These are phyloP conservation scores for Baeospora myosura DNA, from an alignment of 1,284 basidiomycete species.

Conservation along the genomic window DNA sequence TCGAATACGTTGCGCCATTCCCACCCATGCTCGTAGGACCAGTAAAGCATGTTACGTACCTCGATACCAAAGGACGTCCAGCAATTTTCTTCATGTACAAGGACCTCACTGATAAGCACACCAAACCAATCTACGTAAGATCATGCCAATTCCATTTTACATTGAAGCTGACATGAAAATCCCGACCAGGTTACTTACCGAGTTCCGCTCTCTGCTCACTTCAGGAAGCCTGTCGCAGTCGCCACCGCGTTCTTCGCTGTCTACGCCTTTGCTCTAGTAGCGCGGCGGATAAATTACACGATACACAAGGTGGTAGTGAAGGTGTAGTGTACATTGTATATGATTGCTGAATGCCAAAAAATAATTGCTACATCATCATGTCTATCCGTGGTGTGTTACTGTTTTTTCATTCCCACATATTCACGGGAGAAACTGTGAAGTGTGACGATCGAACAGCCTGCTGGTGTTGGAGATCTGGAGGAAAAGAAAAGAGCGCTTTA, in stretches of 20 bases:
- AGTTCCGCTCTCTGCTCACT: conserved; percentile 66
- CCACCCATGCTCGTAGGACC: conserved; percentile 53
- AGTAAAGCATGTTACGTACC: conserved; percentile 76
- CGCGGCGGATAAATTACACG: conserved; percentile 59
- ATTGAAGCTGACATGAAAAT: conserved; percentile 14
- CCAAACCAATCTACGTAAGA: conserved; percentile 67
- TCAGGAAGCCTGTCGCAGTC: conserved; percentile 79
- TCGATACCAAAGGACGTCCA: conserved; percentile 90
- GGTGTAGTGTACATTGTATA: conserved; percentile 18
- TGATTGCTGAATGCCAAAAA: not conserved
- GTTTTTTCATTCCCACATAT: not conserved
- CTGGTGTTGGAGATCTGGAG: conserved; percentile 24
- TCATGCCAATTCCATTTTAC: conserved; percentile 13
- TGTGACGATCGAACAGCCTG: conserved; percentile 36
- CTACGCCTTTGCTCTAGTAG: conserved; percentile 54
- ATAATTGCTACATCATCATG: too few species aligned
- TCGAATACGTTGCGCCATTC: conserved; percentile 77
- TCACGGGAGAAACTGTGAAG: conserved; percentile 34
- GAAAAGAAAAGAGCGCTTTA: conserved; percentile 13
- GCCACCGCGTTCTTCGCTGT: conserved; percentile 59
- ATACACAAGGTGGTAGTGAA: conserved; percentile 46
- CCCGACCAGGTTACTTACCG: conserved; percentile 77
- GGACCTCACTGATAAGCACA: conserved; percentile 74
- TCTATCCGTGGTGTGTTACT: too few species aligned
- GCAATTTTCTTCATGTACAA: conserved; percentile 69